phyloP scores from a whole-genome alignment of 2,329 filamentous ascomycete species.

The Biscogniauxia mediterranea region DNA sequence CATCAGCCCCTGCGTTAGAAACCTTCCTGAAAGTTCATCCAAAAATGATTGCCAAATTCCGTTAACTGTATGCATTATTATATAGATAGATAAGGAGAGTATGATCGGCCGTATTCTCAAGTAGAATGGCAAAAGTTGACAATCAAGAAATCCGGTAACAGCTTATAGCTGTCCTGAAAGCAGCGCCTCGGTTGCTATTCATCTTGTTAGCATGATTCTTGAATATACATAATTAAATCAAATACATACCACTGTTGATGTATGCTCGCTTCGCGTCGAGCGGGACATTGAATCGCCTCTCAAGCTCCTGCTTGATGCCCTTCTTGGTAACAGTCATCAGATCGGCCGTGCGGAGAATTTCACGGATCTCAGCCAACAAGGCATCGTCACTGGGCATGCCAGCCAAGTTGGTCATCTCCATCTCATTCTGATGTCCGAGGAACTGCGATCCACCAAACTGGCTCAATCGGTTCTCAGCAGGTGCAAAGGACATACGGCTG shows the following conservation, averaged over 20 bases:
- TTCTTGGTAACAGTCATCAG: slow-evolving; percentile 99
- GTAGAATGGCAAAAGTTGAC: slow-evolving; percentile 1
- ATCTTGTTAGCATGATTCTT: slow-evolving; percentile 27
- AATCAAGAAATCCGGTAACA: slow-evolving; percentile 2
- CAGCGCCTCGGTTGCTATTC: slow-evolving; percentile 70
- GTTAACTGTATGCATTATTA: slow-evolving; percentile 8
- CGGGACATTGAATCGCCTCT: slow-evolving; percentile 82
- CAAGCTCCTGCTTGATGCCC: slow-evolving; percentile 90
- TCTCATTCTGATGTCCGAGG: slow-evolving; percentile 56
- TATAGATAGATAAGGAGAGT: slow-evolving; percentile 3
- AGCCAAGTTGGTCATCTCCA: slow-evolving; percentile 73
- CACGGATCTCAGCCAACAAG: slow-evolving; percentile 87
- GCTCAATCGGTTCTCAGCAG: slow-evolving; percentile 66
- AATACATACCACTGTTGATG: slow-evolving; percentile 80
- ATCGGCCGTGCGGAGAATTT: slow-evolving; percentile 88
- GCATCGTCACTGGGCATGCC: slow-evolving; percentile 85
- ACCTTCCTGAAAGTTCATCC: not conserved
- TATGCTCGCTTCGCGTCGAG: slow-evolving; percentile 88
- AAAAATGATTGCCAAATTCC: not conserved
- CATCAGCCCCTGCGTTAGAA: not conserved
- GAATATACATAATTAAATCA: slow-evolving; percentile 1
- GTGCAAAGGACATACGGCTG: slow-evolving; percentile 76
- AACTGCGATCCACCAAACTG: slow-evolving; percentile 60
- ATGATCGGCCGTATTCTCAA: slow-evolving; percentile 3
- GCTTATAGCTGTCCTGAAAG: slow-evolving; percentile 70